Conservation (phyloP, 1,139 yeast species). For the Suhomyces yuchorum region DNA sequence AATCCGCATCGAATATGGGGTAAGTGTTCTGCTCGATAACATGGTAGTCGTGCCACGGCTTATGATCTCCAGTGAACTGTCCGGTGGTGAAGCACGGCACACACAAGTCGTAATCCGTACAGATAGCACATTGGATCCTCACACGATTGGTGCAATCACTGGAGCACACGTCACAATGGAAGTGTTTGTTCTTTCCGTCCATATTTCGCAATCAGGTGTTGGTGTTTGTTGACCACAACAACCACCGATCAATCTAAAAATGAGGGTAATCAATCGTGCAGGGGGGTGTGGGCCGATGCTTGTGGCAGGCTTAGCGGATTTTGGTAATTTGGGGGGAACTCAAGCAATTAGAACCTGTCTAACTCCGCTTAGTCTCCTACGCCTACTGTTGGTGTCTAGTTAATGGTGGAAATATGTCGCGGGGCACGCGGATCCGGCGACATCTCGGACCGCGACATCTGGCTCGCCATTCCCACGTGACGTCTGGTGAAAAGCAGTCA, state of each 20-base stretch:
- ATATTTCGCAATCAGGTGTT: slow-evolving; percentile 13
- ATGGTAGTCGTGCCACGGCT: slow-evolving; percentile 92
- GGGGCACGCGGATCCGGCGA: slow-evolving; percentile 4
- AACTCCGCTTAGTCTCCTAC: neutral
- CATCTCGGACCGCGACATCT: slow-evolving; percentile 1
- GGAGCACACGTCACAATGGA: slow-evolving; percentile 94
- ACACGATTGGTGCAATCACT: slow-evolving; percentile 93
- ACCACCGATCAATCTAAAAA: slow-evolving; percentile 9
- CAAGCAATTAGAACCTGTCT: neutral
- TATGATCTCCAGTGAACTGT: slow-evolving; percentile 74
- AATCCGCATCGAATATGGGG: slow-evolving; percentile 84
- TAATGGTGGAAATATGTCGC: slow-evolving; percentile 11
- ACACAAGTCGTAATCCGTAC: slow-evolving; percentile 92
- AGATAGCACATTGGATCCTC: slow-evolving; percentile 86
- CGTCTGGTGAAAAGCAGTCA: slow-evolving; percentile 15
- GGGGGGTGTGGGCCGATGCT: neutral
- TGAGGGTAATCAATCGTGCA: slow-evolving; percentile 7
- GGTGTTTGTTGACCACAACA: neutral
- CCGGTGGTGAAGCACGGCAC: slow-evolving; percentile 96
- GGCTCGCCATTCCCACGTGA: too few species aligned
- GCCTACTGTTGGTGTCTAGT: neutral
- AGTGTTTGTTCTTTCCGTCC: slow-evolving; percentile 45
- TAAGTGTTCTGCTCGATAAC: slow-evolving; percentile 93
- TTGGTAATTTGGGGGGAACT: neutral
- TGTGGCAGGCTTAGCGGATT: neutral